phyloP scores from a whole-genome alignment of 768 basidiomycete genomes.

The Tylopilus cervinicoccineus region DNA sequence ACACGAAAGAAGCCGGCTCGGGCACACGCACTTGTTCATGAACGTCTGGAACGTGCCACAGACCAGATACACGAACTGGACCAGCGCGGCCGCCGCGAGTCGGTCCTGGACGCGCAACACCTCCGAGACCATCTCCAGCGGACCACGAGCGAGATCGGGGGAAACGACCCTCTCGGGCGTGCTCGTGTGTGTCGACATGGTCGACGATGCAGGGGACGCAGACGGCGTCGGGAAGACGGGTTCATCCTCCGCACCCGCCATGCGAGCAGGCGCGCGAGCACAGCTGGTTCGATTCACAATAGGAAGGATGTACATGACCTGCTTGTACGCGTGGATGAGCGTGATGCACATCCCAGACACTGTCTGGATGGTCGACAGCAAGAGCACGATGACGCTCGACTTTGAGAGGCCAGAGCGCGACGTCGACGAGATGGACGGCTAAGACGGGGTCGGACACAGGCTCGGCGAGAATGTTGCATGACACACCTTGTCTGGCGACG shows the following conservation, averaged over 20 bases:
- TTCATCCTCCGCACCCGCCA: background rate
- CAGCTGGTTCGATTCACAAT: conserved; percentile 48
- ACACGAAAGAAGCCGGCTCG: background rate
- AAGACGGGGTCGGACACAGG: background rate
- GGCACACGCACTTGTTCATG: conserved; percentile 49
- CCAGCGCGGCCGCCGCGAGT: conserved; percentile 42
- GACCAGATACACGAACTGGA: conserved; percentile 45
- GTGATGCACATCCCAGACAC: conserved; percentile 67
- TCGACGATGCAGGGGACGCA: conserved; percentile 26
- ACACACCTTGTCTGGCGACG: conserved; percentile 18
- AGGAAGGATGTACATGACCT: conserved; percentile 59
- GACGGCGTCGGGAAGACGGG: conserved; percentile 6
- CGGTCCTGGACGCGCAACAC: conserved; percentile 48
- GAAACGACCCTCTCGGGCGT: conserved; percentile 1
- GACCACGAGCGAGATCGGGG: conserved; percentile 38
- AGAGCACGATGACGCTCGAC: conserved; percentile 57
- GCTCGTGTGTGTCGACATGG: conserved; percentile 13
- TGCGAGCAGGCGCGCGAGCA: background rate
- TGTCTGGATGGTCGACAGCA: conserved; percentile 71
- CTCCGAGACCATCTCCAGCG: conserved; percentile 45
- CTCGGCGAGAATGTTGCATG: background rate
- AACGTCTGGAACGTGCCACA: conserved; percentile 48
- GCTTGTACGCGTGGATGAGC: conserved; percentile 66
- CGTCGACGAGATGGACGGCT: conserved; percentile 22
- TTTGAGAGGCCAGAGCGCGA: conserved; percentile 39